These are phyloP conservation scores for Helicocarpus griseus DNA, from an alignment of 2,329 filamentous ascomycete species.

Conservation along the genomic window DNA sequence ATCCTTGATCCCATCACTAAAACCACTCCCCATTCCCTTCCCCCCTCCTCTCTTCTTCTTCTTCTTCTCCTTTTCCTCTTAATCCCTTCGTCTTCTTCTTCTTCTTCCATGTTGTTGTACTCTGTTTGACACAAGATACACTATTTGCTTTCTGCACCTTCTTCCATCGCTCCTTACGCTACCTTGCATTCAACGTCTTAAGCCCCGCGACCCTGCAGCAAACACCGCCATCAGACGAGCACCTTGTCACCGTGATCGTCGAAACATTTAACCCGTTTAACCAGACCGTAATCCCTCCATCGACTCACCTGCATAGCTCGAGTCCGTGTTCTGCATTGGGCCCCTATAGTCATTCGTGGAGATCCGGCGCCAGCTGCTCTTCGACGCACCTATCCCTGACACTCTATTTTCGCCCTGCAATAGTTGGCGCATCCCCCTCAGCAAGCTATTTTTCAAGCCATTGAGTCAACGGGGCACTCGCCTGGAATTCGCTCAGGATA, in stretches of 20 bases:
- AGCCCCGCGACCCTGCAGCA: constrained; percentile 2
- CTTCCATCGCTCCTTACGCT: constrained; percentile 7
- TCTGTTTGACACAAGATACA: constrained; percentile 10
- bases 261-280: not conserved
- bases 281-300: not conserved
- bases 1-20: constrained; percentile 1
- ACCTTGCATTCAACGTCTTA: not conserved
- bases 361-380: not conserved
- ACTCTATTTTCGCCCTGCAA: constrained; percentile 1
- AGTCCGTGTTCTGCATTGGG: not conserved
- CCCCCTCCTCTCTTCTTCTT: constrained; percentile 1
- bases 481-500: not conserved
- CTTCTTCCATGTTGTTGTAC: constrained; percentile 5
- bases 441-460: not conserved
- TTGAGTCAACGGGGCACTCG: not conserved
- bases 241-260: constrained; percentile 1
- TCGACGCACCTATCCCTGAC: not conserved
- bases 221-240: not conserved
- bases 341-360: not conserved
- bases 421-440: not conserved
- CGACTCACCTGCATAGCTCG: constrained; percentile 1
- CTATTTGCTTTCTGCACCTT: not conserved
- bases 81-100: constrained; percentile 1
- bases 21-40: not conserved
- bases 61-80: not conserved